Evolutionary conservation across 2,329 filamentous ascomycete genomes (phyloP).

Genomic region (Pezicula radicicola): DNA sequence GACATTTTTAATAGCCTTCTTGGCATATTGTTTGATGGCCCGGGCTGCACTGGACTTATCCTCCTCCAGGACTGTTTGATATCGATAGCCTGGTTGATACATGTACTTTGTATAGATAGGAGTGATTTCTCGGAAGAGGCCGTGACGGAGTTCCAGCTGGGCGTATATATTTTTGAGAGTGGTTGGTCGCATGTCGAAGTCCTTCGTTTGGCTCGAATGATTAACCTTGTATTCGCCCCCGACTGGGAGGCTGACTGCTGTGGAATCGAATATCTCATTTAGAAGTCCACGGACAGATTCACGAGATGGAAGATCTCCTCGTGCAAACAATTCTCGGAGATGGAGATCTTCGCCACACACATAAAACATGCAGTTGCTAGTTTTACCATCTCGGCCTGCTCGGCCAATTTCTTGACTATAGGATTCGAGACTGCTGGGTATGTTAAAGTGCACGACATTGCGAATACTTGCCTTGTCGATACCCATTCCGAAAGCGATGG

Average conservation of each 20-base stretch:
- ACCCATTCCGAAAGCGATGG: conserved; percentile 59
- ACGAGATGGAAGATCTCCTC: conserved; percentile 55
- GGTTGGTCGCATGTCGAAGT: conserved; percentile 50
- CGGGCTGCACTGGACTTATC: conserved; percentile 40
- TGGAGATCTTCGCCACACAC: conserved; percentile 56
- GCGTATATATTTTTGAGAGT: conserved; percentile 54
- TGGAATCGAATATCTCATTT: conserved; percentile 44
- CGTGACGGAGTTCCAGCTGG: conserved; percentile 56
- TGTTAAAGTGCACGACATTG: conserved; percentile 50
- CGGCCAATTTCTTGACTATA: conserved; percentile 57
- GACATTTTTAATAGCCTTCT: conserved; percentile 38
- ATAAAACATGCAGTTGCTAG: conserved; percentile 55
- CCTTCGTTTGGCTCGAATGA: conserved; percentile 40
- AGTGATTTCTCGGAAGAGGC: conserved; percentile 52
- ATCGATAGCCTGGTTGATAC: conserved; percentile 37
- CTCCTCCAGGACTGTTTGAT: conserved; percentile 26
- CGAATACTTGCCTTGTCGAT: conserved; percentile 55
- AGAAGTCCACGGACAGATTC: conserved; percentile 46
- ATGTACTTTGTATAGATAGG: conserved; percentile 55
- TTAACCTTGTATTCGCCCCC: conserved; percentile 45
- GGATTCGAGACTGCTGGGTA: conserved; percentile 50
- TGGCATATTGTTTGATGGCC: conserved; percentile 40
- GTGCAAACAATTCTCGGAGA: conserved; percentile 55
- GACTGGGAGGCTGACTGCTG: conserved; percentile 27
- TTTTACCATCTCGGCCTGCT: conserved; percentile 49